Evolutionary conservation across 306 rosid species (phyloP).

Genomic region (Rosa persica): DNA sequence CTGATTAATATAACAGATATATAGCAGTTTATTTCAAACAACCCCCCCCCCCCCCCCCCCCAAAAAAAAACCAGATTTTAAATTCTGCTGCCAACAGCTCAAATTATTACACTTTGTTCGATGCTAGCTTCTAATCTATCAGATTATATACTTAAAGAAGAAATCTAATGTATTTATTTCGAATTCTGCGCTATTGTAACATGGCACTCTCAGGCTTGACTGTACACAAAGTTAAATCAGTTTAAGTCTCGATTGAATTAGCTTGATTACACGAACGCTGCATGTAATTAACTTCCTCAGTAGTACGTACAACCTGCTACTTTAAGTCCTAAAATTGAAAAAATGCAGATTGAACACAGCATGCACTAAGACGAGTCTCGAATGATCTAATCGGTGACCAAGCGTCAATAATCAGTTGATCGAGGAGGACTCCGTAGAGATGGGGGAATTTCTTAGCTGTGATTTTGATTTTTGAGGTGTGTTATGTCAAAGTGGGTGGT

Average conservation of each 20-base stretch:
- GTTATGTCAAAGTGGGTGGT: conserved; percentile 82
- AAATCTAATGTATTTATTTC: neutral
- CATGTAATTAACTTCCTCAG: neutral
- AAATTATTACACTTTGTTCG: neutral
- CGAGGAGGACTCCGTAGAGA: neutral
- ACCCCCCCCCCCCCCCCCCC: no score
- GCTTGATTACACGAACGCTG: neutral
- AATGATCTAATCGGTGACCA: neutral
- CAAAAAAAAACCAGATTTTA: no score
- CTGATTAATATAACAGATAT: conserved; percentile 17
- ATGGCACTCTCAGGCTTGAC: conserved; percentile 9
- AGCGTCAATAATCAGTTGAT: neutral
- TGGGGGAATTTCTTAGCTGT: conserved; percentile 12
- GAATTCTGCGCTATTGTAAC: neutral
- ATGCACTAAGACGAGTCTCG: neutral
- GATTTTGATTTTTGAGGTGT: conserved; percentile 35
- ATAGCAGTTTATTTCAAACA: conserved; percentile 25
- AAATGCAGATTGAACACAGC: neutral
- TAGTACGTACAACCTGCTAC: neutral
- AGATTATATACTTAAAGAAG: neutral
- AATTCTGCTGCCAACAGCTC: conserved; percentile 21
- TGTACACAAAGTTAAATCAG: neutral
- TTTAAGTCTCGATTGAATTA: neutral
- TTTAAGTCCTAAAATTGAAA: neutral
- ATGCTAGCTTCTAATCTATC: neutral